These are phyloP conservation scores for Zasmidium angulare DNA, from an alignment of 2,329 filamentous ascomycete genomes.

Conservation along the genomic window DNA sequence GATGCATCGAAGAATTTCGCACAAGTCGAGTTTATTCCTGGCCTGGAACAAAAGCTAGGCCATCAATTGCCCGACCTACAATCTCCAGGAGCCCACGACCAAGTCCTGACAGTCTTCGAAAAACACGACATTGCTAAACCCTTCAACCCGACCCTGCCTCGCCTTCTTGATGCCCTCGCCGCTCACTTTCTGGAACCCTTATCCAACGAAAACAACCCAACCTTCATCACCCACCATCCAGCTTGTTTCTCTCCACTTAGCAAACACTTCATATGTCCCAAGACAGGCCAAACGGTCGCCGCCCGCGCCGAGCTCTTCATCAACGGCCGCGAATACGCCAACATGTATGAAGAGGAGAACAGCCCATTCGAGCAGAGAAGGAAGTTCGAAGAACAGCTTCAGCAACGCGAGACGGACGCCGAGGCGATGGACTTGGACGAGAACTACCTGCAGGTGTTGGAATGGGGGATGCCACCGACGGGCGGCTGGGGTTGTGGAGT, in stretches of 20 bases:
- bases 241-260: slow-evolving; percentile 87
- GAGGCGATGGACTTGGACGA: slow-evolving; percentile 63
- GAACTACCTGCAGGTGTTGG: slow-evolving; percentile 78
- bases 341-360: slow-evolving; percentile 99
- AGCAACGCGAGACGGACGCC: slow-evolving; percentile 45
- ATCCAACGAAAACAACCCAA: slow-evolving; percentile 62
- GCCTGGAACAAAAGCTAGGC: slow-evolving; percentile 68
- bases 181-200: slow-evolving; percentile 74
- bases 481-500: slow-evolving; percentile 96
- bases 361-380: slow-evolving; percentile 79
- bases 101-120: slow-evolving; percentile 58
- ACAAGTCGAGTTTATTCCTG: slow-evolving; percentile 80
- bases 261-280: slow-evolving; percentile 75
- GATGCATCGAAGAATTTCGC: slow-evolving; percentile 39
- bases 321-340: slow-evolving; percentile 76
- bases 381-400: slow-evolving; percentile 69
- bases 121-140: slow-evolving; percentile 52
- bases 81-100: slow-evolving; percentile 53
- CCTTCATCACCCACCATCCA: slow-evolving; percentile 88
- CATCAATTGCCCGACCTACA: slow-evolving; percentile 55
- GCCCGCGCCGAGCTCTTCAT: slow-evolving; percentile 41
- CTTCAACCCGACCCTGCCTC: slow-evolving; percentile 57
- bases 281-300: slow-evolving; percentile 56
- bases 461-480: slow-evolving; percentile 90
- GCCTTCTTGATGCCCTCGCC: slow-evolving; percentile 79